Evolutionary conservation across 306 rosid genomes (phyloP).

Genomic region (Prosopis cineraria): DNA sequence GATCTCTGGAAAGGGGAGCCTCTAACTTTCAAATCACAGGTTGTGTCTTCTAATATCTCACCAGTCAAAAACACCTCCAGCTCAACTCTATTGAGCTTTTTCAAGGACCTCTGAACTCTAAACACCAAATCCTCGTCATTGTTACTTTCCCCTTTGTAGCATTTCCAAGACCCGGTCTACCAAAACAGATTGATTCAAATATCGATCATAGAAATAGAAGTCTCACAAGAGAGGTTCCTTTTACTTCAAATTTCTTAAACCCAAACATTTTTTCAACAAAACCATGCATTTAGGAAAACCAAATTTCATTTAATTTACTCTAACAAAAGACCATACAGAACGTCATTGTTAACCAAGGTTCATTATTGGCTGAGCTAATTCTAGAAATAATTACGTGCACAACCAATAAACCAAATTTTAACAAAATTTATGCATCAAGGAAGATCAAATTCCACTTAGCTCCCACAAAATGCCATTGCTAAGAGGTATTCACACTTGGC

Average conservation of each 20-base stretch:
- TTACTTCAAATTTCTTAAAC: not conserved
- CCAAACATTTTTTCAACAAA: not conserved
- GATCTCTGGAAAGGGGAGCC: constrained; percentile 75
- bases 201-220: not conserved
- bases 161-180: constrained; percentile 78
- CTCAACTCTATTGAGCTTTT: constrained; percentile 58
- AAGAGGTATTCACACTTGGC: not conserved
- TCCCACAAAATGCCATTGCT: not conserved
- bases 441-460: not conserved
- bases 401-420: not conserved
- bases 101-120: constrained; percentile 55
- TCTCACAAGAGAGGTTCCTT: not conserved
- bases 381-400: not conserved
- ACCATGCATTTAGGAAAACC: not conserved
- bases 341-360: not conserved
- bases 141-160: constrained; percentile 57
- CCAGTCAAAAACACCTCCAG: constrained; percentile 55
- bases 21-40: constrained; percentile 53
- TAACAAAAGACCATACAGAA: not conserved
- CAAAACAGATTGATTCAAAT: constrained; percentile 16
- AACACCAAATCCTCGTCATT: constrained; percentile 47
- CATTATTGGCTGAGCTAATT: not conserved
- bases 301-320: not conserved
- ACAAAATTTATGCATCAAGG: not conserved
- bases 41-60: constrained; percentile 39